phyloP scores from a whole-genome alignment of 2,329 filamentous ascomycete genomes.

The Sporothrix humicola region DNA sequence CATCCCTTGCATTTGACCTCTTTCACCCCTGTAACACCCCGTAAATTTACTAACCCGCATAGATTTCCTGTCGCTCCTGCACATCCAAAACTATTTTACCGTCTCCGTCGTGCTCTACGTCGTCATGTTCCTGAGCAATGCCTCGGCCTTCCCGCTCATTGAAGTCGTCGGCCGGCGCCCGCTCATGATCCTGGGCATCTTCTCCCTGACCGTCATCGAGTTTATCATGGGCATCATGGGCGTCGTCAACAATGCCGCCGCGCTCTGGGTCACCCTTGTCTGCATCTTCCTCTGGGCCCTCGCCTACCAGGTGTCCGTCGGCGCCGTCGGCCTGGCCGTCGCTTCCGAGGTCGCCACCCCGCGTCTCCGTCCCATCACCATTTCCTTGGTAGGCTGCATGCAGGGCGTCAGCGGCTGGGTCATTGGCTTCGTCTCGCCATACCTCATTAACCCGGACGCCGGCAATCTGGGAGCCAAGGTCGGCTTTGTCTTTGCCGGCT shows the following conservation, averaged over 20 bases:
- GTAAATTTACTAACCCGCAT: too few species aligned
- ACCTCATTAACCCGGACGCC: constrained; percentile 26
- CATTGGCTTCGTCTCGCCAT: constrained; percentile 24
- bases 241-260: not conserved
- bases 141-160: constrained; percentile 13
- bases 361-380: constrained; percentile 15
- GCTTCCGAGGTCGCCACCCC: constrained; percentile 21
- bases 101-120: constrained; percentile 26
- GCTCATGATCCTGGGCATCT: constrained; percentile 13
- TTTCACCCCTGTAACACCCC: too few species aligned
- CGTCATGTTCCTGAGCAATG: constrained; percentile 19
- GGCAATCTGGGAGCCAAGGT: constrained; percentile 28
- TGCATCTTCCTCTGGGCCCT: constrained; percentile 21
- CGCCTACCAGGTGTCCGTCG: constrained; percentile 4
- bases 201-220: constrained; percentile 15
- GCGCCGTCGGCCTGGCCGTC: constrained; percentile 12
- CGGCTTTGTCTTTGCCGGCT: constrained; percentile 26
- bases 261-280: constrained; percentile 13
- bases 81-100: constrained; percentile 18
- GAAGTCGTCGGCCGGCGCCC: constrained; percentile 20
- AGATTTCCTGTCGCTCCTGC: constrained; percentile 17
- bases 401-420: constrained; percentile 23
- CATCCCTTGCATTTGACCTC: too few species aligned
- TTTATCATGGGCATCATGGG: constrained; percentile 29
- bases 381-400: not conserved